Evolutionary conservation across 345 rosid genomes (phyloP), one percentile per base, ranked within the genome.

Genomic region (Murraya koenigii): DNA sequence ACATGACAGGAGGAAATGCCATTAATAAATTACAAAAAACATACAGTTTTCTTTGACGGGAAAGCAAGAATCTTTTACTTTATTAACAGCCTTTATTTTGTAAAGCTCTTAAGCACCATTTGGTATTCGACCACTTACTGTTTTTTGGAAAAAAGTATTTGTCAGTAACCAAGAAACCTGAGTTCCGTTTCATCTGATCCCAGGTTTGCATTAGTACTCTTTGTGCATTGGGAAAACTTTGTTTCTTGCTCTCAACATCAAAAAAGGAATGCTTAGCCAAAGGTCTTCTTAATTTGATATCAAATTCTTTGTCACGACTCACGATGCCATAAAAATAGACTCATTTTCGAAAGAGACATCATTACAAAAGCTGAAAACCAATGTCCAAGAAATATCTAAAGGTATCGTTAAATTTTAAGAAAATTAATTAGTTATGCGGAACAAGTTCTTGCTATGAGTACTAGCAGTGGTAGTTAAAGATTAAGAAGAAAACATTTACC

Each of bases 401-500:
- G 7, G 26, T 17, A 41, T 68, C 15, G 20, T 10, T 22, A 36
- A 66, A 36, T n/a, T 22, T 41, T 2, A 41, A 41, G 47, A 41
- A 41, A 41, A 2, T 41, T 9, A 30, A 9, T 41, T 41, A 2
- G 47, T 41, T 41, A 10, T 10, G 47, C 13, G 2, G 47, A 41
- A 41, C 47, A 41, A 41, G 3, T 10, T 41, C 15, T 4, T 41
- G 47, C 47, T 41, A 8, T 11, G 47, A 41, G 6, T 11, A 13
- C 1, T 36, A 62, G 66, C 36, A 15, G 36, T 52, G 20, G 19
- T 44, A 28, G 7, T 1, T 35, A 41, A 33, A 36, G 63, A 17
- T 69, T 3, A n/a, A 41, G 19, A 56, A 5, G 14, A 32, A 35
- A 65, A 64, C 5, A 19, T 30, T 67, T 85, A 88, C 98, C 97